Percentiles rank a stretch among this genome's conserved stretches.
phyloP scores from a whole-genome alignment of 257 asterid species.

The Solanum medicagineum region DNA sequence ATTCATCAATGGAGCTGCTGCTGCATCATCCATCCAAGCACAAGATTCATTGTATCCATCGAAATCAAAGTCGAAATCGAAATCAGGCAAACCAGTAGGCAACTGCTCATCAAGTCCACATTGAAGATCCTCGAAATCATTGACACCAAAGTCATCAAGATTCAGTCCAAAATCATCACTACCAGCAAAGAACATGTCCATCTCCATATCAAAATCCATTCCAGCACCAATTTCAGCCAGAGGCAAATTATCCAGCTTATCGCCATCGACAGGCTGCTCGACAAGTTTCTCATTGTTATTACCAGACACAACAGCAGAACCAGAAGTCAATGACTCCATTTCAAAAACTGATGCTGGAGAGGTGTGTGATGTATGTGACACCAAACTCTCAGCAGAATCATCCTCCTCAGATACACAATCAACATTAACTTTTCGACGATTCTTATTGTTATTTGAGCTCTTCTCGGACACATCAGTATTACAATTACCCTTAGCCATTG shows the following conservation, averaged over 20 bases:
- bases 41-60: slow-evolving; percentile 37
- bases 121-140: slow-evolving; percentile 35
- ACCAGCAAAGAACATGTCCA: slow-evolving; percentile 23
- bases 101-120: slow-evolving; percentile 24
- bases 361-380: slow-evolving; percentile 31
- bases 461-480: slow-evolving; percentile 7
- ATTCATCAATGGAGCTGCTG: slow-evolving; percentile 24
- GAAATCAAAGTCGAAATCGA: slow-evolving; percentile 48
- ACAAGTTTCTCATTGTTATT: background rate
- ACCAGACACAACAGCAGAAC: background rate
- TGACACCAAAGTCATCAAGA: slow-evolving; percentile 27
- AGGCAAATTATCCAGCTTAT: slow-evolving; percentile 9
- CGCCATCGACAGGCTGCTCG: background rate
- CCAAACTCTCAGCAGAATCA: slow-evolving; percentile 35
- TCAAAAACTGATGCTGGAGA: slow-evolving; percentile 51
- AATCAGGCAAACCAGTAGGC: slow-evolving; percentile 36
- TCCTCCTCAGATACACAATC: slow-evolving; percentile 16
- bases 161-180: slow-evolving; percentile 16
- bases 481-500: background rate
- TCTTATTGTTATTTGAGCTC: slow-evolving; percentile 1
- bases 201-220: slow-evolving; percentile 38
- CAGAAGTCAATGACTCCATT: slow-evolving; percentile 27
- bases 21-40: slow-evolving; percentile 49
- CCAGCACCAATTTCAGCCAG: slow-evolving; percentile 35
- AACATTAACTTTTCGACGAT: background rate